Conservation (phyloP, 1,139 yeast genomes). For the Taphrina sp. region DNA sequence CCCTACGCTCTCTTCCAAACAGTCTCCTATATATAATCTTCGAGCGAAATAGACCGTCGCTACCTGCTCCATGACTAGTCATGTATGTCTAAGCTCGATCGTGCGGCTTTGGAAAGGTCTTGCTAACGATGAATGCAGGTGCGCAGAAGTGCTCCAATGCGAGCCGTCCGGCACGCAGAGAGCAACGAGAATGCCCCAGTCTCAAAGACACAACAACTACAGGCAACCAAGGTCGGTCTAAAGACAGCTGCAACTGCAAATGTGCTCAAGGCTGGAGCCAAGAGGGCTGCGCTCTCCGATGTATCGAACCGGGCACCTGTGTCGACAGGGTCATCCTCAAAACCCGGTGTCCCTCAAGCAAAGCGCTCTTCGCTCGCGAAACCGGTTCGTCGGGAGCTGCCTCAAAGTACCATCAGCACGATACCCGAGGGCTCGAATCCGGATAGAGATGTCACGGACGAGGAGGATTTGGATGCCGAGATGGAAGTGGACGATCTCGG, state of each 20-base stretch:
- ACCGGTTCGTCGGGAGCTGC: constrained; percentile 30
- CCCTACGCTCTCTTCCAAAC: background rate
- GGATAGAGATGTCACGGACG: constrained; percentile 17
- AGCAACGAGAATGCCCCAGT: constrained; percentile 22
- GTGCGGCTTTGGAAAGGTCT: too few relatives aligned
- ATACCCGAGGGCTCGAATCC: constrained; percentile 25
- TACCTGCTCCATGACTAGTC: constrained; percentile 7
- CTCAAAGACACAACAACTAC: background rate
- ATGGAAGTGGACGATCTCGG: constrained; percentile 25
- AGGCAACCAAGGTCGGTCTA: background rate
- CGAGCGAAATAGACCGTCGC: background rate
- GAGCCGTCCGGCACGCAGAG: constrained; percentile 10
- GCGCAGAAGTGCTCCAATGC: constrained; percentile 20
- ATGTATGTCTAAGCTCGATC: constrained; percentile 4
- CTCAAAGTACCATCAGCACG: constrained; percentile 1
- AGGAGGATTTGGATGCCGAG: constrained; percentile 9
- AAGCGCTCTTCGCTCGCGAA: constrained; percentile 29
- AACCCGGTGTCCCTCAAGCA: constrained; percentile 3
- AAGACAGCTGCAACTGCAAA: constrained; percentile 1
- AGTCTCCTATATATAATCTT: background rate
- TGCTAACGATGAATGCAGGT: constrained; percentile 3
- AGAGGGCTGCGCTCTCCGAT: constrained; percentile 38
- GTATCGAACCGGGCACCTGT: constrained; percentile 35
- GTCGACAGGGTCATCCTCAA: constrained; percentile 14
- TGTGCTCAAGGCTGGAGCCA: constrained; percentile 38